A percentile compares a stretch with the other conserved stretches of the same genome.
phyloP scores from a whole-genome alignment of 202 grass and related monocot genomes.

The Alloteropsis angusta region DNA sequence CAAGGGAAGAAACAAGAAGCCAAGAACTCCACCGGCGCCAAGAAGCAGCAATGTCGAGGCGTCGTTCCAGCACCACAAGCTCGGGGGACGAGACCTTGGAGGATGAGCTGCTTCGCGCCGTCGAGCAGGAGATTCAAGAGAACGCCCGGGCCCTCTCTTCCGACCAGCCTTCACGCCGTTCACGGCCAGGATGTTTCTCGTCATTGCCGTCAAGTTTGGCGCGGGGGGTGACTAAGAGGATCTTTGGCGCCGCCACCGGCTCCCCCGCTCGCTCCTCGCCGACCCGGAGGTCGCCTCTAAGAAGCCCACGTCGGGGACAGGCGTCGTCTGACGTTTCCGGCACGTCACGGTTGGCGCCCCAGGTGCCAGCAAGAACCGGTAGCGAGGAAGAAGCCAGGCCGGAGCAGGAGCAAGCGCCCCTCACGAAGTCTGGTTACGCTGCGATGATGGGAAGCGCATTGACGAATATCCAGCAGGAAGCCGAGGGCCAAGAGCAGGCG shows the following conservation, averaged over 20 bases:
- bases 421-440: background rate
- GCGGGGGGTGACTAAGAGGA: background rate
- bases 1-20: constrained; percentile 6
- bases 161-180: background rate
- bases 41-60: constrained; percentile 19
- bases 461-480: constrained; percentile 1
- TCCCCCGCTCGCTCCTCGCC: background rate
- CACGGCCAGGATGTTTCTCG: background rate
- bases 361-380: background rate
- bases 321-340: background rate
- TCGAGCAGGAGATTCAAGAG: background rate
- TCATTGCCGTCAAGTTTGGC: background rate
- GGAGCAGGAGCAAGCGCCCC: background rate
- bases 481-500: background rate
- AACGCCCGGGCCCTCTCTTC: background rate
- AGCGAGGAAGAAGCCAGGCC: background rate
- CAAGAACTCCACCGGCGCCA: constrained; percentile 11
- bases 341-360: background rate
- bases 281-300: background rate
- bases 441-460: constrained; percentile 26
- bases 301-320: background rate
- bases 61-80: background rate
- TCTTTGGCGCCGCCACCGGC: background rate
- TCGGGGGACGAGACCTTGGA: background rate
- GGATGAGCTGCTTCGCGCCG: background rate